phyloP scores from a whole-genome alignment of 805 yeast species.

The Pichia sporocuriosa region DNA sequence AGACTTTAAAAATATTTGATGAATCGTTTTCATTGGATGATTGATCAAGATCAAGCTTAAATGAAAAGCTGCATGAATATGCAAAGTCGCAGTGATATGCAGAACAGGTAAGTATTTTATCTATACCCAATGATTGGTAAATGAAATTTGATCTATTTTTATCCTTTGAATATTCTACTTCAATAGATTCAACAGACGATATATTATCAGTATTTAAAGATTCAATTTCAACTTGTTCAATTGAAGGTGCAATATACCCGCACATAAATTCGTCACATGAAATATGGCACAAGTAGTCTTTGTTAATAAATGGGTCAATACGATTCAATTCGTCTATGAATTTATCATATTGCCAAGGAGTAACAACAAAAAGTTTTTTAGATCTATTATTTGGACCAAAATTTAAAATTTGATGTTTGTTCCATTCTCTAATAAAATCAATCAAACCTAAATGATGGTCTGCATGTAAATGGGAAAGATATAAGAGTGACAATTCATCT shows the following conservation, averaged over 20 bases:
- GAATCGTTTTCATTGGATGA: neutral
- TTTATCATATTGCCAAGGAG: constrained; percentile 67
- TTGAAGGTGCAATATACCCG: constrained; percentile 12
- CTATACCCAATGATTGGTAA: constrained; percentile 38
- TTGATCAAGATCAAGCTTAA: constrained; percentile 26
- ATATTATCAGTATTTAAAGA: constrained; percentile 19
- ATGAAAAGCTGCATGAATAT: constrained; percentile 55
- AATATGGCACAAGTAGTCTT: constrained; percentile 16
- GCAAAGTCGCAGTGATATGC: constrained; percentile 86
- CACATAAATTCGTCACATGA: constrained; percentile 30
- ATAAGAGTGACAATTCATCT: constrained; percentile 56
- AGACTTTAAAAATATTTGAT: constrained; percentile 47
- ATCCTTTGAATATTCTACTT: constrained; percentile 9
- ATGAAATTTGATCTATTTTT: constrained; percentile 20
- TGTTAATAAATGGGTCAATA: constrained; percentile 17
- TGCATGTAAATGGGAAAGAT: constrained; percentile 88
- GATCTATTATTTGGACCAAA: constrained; percentile 24
- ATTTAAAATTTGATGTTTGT: constrained; percentile 30
- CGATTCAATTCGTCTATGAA: constrained; percentile 63
- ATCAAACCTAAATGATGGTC: constrained; percentile 91
- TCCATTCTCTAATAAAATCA: constrained; percentile 66
- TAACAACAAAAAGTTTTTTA: constrained; percentile 46
- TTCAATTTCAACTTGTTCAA: constrained; percentile 24
- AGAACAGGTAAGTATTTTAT: constrained; percentile 49
- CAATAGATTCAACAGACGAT: constrained; percentile 2